A percentile compares a stretch with the other conserved stretches of the same genome.
phyloP scores from a whole-genome alignment of 495 filamentous ascomycete genomes.

The Aspergillus olivimuriae region DNA sequence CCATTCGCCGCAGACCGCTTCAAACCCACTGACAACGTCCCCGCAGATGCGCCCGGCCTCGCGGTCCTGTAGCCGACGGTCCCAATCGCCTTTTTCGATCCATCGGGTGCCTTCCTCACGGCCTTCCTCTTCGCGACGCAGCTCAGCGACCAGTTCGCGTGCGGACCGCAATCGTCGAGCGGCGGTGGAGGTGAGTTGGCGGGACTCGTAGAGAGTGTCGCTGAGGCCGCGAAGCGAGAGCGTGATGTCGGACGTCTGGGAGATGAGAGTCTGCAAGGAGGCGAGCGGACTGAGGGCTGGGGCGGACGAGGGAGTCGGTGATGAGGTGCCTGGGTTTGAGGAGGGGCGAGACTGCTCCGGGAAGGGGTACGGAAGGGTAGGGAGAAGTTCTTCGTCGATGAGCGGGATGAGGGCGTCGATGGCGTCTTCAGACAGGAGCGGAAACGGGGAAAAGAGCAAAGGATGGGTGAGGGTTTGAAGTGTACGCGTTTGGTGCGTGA shows the following conservation, averaged over 20 bases:
- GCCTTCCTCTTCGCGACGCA: constrained; percentile 73
- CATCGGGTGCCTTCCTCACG: constrained; percentile 74
- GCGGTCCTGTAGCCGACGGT: constrained; percentile 61
- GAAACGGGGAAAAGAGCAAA: constrained; percentile 45
- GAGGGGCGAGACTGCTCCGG: constrained; percentile 46
- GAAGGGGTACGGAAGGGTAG: constrained; percentile 43
- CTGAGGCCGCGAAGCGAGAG: constrained; percentile 74
- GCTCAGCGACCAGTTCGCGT: constrained; percentile 73
- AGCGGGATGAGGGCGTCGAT: constrained; percentile 62
- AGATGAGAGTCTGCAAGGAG: constrained; percentile 46
- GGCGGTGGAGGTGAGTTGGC: constrained; percentile 76
- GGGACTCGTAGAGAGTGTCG: constrained; percentile 92
- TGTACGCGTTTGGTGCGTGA: constrained; percentile 75
- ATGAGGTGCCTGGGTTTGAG: no score
- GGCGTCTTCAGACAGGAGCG: constrained; percentile 56
- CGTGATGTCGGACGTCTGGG: constrained; percentile 67
- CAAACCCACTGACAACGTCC: constrained; percentile 87
- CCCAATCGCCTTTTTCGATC: constrained; percentile 77
- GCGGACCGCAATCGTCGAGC: constrained; percentile 67
- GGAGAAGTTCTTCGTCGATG: constrained; percentile 49
- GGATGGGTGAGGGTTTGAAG: constrained; percentile 76
- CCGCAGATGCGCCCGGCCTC: constrained; percentile 74
- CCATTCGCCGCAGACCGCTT: constrained; percentile 69
- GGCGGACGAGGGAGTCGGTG: constrained; percentile 28
- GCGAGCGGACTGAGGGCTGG: constrained; percentile 40